Percentiles rank a stretch among this genome's conserved stretches.
These are phyloP conservation scores for Chaetomium sp. DNA, from an alignment of 2,329 filamentous ascomycete genomes.

Conservation along the genomic window DNA sequence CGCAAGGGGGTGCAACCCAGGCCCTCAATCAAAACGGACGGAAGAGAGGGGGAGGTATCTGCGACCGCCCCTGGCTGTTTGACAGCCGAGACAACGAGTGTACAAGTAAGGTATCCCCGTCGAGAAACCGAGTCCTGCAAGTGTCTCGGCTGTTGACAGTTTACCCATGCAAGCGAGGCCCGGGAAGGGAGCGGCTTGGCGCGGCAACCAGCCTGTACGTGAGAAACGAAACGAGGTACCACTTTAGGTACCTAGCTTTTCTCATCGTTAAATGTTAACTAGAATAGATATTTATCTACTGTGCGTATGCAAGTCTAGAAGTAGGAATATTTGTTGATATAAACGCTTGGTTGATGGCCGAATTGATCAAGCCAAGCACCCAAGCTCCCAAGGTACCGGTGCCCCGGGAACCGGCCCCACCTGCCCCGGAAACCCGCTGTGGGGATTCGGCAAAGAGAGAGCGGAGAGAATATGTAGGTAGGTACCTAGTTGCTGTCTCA, in stretches of 20 bases:
- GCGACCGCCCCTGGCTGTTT: background rate
- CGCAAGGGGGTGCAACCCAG: background rate
- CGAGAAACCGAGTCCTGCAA: background rate
- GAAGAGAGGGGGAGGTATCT: background rate
- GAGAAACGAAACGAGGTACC: background rate
- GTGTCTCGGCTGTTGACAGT: constrained; percentile 18
- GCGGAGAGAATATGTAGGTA: no score
- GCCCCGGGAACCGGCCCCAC: background rate
- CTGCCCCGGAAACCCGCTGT: background rate
- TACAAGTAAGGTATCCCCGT: background rate
- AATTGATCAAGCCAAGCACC: background rate
- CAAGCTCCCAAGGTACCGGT: background rate
- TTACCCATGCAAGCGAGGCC: constrained; percentile 15
- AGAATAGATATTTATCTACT: background rate
- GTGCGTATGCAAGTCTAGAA: background rate
- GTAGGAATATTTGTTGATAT: background rate
- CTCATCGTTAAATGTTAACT: background rate
- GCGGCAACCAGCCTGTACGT: background rate
- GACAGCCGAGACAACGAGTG: background rate
- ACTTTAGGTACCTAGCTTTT: background rate
- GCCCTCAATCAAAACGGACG: constrained; percentile 1
- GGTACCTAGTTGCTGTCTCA: background rate
- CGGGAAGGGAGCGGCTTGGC: background rate
- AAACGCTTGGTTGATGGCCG: background rate
- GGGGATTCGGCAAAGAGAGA: background rate